Base-by-base conservation (phyloP, 106 monocot species). In the Platanthera guangdongensis region DNA sequence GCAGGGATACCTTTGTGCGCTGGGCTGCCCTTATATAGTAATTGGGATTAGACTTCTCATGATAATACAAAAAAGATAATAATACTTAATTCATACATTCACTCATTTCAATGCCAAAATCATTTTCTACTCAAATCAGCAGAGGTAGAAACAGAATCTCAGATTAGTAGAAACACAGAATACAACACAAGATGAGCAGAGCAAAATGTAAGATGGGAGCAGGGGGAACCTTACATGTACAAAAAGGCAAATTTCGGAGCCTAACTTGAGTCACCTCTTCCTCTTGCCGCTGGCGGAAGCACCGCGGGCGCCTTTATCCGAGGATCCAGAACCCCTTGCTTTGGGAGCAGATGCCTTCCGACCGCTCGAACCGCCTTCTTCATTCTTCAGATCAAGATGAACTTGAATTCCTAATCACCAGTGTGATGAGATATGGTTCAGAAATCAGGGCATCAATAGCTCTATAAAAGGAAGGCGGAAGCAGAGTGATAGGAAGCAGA, bases 331-430 rank as follows among this genome's bases (percentile, higher is more conserved):
- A 21, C 74, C 83, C 77, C 75, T 85, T 2, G 88, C 74, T 82
- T 82, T 90, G 73, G 86, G 80, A 50, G 84, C 81, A 16, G 88
- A 80, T 2, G 83, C 71, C 75, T 83, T 92, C 78, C 84, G 90
- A 0, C 72, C 48, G 6, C 67, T 90, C 7, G 90, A 80, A 30
- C 71, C 86, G 9, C 22, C 76, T 18, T 51, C 95, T 39, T 78
- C 79, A 46, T 48, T 85, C 72, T 92, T 92, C 79, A 95, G 80
- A 79, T 95, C 85, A 65, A 95, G 78, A 78, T 86, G 84, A 67
- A 95, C 95, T 81, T 86, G 88, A 48, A 95, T 83, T 18, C 95
- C 95, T 95, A 64, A 39, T 57, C n/a, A 62, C 62, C 18, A 19
- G 47, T 48, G 18, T 18, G 13, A 21, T 4, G 6, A 47, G 4